Evolutionary conservation across 2,329 filamentous ascomycete genomes (phyloP).

Genomic region (Verticillium dahliae): DNA sequence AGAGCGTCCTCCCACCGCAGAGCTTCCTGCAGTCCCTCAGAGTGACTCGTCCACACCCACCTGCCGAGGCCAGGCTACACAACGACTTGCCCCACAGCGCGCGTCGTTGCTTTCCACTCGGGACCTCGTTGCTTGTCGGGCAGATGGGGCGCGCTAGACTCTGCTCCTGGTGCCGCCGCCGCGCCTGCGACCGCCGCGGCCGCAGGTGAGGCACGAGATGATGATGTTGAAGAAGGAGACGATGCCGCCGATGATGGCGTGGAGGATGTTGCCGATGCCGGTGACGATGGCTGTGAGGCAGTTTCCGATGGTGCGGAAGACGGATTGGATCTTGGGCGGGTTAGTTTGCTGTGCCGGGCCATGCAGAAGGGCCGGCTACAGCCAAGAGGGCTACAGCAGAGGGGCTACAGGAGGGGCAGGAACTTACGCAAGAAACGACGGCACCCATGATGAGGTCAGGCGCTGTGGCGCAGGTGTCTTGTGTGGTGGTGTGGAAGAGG

Average conservation of each 20-base stretch:
- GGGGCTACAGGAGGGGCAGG: neutral
- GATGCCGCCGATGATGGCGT: conserved; percentile 61
- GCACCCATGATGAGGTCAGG: conserved; percentile 60
- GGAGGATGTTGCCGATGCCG: conserved; percentile 57
- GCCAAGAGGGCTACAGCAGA: neutral
- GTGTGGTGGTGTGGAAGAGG: neutral
- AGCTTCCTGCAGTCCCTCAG: neutral
- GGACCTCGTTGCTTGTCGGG: neutral
- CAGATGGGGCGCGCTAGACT: conserved; percentile 16
- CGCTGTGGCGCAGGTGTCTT: neutral
- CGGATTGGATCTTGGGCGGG: conserved; percentile 42
- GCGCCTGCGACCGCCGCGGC: conserved; percentile 28
- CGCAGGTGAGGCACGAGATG: conserved; percentile 58
- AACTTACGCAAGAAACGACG: conserved; percentile 75
- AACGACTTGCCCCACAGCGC: too few relatives aligned
- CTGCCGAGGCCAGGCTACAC: neutral
- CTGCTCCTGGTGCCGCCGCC: conserved; percentile 21
- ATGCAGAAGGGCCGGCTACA: neutral
- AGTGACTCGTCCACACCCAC: neutral
- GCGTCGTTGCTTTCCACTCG: too few relatives aligned
- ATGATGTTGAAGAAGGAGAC: conserved; percentile 60
- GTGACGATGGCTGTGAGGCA: conserved; percentile 63
- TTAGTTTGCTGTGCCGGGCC: conserved; percentile 8
- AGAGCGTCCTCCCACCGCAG: neutral
- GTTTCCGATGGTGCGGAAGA: conserved; percentile 58